Evolutionary conservation across 1,284 basidiomycete species (phyloP).

Genomic region (Heterobasidion occidentale): DNA sequence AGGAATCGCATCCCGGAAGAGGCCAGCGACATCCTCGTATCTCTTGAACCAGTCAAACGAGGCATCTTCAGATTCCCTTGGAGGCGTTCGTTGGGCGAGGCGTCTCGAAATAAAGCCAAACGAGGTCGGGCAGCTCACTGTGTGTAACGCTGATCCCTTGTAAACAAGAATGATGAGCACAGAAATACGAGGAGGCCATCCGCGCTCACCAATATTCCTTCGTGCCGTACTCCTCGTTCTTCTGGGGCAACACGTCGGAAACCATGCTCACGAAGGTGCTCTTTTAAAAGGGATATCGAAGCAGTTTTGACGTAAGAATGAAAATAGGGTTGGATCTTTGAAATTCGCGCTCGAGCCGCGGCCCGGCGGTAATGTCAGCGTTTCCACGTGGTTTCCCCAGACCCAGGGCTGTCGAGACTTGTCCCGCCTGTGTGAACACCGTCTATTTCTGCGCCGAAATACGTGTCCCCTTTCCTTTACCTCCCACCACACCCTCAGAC

Average conservation of each 20-base stretch:
- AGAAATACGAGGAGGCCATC: background rate
- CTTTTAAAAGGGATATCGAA: background rate
- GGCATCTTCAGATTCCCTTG: conserved; percentile 53
- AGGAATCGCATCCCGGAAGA: conserved; percentile 57
- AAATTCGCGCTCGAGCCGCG: too few species aligned
- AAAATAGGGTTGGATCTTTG: too few species aligned
- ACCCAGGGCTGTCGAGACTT: background rate
- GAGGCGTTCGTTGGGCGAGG: background rate
- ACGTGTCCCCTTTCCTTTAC: background rate
- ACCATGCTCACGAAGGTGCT: background rate
- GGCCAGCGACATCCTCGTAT: conserved; percentile 55
- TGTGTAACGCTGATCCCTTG: conserved; percentile 64
- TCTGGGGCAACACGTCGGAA: conserved; percentile 41
- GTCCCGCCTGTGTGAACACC: background rate
- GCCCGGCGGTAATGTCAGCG: too few species aligned
- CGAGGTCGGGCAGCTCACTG: conserved; percentile 32
- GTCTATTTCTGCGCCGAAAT: background rate
- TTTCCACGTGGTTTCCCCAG: background rate
- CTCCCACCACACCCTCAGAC: background rate
- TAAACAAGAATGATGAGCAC: background rate
- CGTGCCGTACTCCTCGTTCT: conserved; percentile 71
- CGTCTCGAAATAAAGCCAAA: too few species aligned
- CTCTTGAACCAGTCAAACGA: conserved; percentile 88
- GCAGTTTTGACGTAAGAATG: too few species aligned
- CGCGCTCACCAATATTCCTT: conserved; percentile 62